Evolutionary conservation across 345 rosid species (phyloP).

Genomic region (Trapa bicornis): DNA sequence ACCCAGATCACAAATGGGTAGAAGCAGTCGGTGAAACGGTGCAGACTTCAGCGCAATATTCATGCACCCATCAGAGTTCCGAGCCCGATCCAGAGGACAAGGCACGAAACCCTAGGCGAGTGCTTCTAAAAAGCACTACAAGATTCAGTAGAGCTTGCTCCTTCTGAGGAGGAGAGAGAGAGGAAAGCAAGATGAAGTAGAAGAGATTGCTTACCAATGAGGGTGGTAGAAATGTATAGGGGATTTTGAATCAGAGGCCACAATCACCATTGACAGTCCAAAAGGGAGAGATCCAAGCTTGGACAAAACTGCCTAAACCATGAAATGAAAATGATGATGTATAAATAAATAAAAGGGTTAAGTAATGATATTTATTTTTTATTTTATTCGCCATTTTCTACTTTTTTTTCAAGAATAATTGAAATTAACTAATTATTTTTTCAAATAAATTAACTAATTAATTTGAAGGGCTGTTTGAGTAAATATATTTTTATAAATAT

Average conservation of each 20-base stretch:
- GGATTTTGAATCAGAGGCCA: conserved; percentile 11
- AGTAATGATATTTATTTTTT: neutral
- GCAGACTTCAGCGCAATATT: neutral
- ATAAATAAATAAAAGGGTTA: neutral
- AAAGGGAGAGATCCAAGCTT: neutral
- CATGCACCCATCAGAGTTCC: neutral
- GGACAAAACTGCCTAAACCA: neutral
- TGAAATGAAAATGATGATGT: neutral
- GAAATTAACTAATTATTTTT: too few relatives aligned
- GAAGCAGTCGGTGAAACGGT: neutral
- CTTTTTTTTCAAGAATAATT: too few relatives aligned
- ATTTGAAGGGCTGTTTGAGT: too few relatives aligned
- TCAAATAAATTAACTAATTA: too few relatives aligned
- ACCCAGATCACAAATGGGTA: neutral
- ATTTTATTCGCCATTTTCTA: too few relatives aligned
- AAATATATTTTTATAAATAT: too few relatives aligned
- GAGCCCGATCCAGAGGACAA: neutral
- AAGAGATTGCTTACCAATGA: conserved; percentile 3
- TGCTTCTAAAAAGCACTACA: neutral
- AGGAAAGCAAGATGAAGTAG: neutral
- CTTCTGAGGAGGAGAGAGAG: neutral
- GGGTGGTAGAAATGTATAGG: neutral
- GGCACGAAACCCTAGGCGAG: neutral
- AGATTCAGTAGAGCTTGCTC: neutral
- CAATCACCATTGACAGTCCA: conserved; percentile 6